Evolutionary conservation across 1,284 basidiomycete genomes (phyloP), one percentile per base, ranked within the genome.

Genomic region (Rhodofomes roseus): DNA sequence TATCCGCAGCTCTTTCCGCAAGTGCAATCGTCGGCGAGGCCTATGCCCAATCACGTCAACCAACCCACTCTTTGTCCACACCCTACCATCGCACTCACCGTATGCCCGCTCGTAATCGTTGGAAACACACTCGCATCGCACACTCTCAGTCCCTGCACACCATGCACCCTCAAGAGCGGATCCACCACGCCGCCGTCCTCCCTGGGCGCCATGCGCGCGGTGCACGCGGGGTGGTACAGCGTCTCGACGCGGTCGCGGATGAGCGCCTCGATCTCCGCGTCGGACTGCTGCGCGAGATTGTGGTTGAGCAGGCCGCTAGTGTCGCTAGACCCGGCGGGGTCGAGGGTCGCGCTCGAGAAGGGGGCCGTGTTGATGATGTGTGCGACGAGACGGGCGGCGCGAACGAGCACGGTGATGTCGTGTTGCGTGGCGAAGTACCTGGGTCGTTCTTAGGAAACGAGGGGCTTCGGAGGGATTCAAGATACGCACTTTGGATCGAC

Each of bases 61-160:
- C 43, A 51, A 9, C 20, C 36, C 12, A 22, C 29, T 11, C 22
- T 20, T 4, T 51, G 23, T 29, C 57, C 14, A 48, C 9, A 31
- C 1, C 4, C 2, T 16, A 44, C 27, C 36, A 8, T 7, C n/a
- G 9, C 25, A 75, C 81, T 64, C 57, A 85, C 86, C 62, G 85
- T 86, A 66, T 89, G 86, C 23, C 85, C 85, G 41, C 84, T 80
- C 9, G 84, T 74, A 59, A 86, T 78, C 55, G 73, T 77, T 18
- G 86, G 83, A 65, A 83, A 87, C 12, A 85, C 70, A 34, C 79
- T 83, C 55, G 83, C 85, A 68, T 90, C 87, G 55, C 77, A 85
- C 22, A 89, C 78, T 41, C 85, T 73, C 65, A 87, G 72, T 18
- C 71, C 70, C 58, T 63, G 62, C n/a, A 78, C 62, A 1, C 76